These are phyloP conservation scores for Mariannaea elegans DNA, from an alignment of 2,329 filamentous ascomycete species.

Conservation along the genomic window DNA sequence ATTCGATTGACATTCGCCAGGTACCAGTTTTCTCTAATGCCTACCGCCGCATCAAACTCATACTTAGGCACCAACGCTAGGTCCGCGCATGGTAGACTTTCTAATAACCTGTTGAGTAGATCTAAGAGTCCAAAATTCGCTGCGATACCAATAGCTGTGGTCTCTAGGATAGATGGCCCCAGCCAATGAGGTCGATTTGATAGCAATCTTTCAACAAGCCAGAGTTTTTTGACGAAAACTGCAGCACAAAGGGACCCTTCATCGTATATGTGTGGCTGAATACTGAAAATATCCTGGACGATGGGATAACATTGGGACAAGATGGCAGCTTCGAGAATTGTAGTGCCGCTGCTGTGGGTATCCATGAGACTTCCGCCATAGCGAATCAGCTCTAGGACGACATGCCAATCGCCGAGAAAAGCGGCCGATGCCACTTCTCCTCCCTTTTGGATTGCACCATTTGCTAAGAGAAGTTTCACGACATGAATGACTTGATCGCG, in stretches of 20 bases:
- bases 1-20: neutral
- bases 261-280: neutral
- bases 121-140: neutral
- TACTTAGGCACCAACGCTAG: too few relatives aligned
- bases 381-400: neutral
- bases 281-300: neutral
- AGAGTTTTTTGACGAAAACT: neutral
- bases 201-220: neutral
- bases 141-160: slow-evolving; percentile 4
- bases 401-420: neutral
- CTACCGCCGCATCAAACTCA: too few relatives aligned
- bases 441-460: neutral
- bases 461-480: neutral
- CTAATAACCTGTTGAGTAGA: neutral
- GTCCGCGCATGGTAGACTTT: neutral
- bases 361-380: neutral
- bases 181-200: neutral
- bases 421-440: neutral
- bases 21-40: too few relatives aligned
- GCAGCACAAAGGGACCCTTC: slow-evolving; percentile 1
- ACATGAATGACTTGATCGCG: too few relatives aligned
- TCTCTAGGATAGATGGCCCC: neutral
- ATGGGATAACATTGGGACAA: neutral
- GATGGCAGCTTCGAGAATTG: neutral
- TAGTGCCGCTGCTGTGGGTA: neutral